Evolutionary conservation across 768 basidiomycete genomes (phyloP), one percentile per base, ranked within the genome.

Genomic region (Leccinum subgranulosum): DNA sequence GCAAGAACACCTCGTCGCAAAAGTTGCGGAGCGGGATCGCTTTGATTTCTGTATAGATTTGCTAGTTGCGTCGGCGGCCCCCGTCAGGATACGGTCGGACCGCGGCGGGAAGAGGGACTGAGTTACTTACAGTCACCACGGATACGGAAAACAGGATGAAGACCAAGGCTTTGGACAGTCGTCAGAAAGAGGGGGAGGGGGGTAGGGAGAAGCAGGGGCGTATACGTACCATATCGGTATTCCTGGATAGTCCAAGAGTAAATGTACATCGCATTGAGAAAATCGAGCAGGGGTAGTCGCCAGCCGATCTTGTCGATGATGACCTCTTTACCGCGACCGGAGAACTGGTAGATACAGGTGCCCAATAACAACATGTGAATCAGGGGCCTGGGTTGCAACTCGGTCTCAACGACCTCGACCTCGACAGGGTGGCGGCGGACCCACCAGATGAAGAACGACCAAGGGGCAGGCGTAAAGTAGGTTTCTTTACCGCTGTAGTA

Each of bases 21-120:
- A 79, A 63, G 60, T 71, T 77, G 63, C 81, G 76, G 53, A 81
- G 70, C 21, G 75, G 70, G n/a, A 68, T 83, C 63, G 76, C 79
- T 73, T 86, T 85, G 67, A 88, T 80, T 54, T 84, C 73, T 64
- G 83, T 84, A 71, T 88, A 86, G 67, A 87, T 84, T 72, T 86
- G 83, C 71, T n/a, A n/a, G n/a, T n/a, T n/a, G n/a, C n/a, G n/a
- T n/a, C n/a, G n/a, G n/a, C n/a, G n/a, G n/a, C n/a, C n/a, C n/a
- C n/a, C n/a, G n/a, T n/a, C n/a, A n/a, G 61, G 2, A 28, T 15
- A 41, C 17, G 34, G 3, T 15, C n/a, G 1, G 15, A 33, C 25
- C 21, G 17, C 21, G 23, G n/a, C 15, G 29, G 8, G 41, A 12
- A 2, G 25, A 3, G 31, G 25, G 3, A 25, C 25, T 4, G 7